Evolutionary conservation across 2,329 filamentous ascomycete genomes (phyloP), one percentile per base, ranked within the genome.

Genomic region (Akanthomyces uredinophilus): DNA sequence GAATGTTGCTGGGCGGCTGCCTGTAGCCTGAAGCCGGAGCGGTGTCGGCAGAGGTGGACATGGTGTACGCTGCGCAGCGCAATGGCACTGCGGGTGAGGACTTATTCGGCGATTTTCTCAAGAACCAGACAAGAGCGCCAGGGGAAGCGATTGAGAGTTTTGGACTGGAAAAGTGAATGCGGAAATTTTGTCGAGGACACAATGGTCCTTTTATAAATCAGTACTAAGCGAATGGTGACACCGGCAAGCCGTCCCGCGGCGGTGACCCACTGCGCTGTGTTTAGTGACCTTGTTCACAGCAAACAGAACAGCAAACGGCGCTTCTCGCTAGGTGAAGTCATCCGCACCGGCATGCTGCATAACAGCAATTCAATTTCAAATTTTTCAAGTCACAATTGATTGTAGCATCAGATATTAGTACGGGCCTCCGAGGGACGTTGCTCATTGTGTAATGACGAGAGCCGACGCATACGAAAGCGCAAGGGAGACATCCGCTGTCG

Each of bases 191-290:
- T 39, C 7, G 22, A 58, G 55, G 55, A 58, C 55, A 58, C 44
- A 50, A 58, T 14, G 55, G 55, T 58, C 18, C 55, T 58, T 50
- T 58, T 50, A 58, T 58, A 43, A 35, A 35, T n/a, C n/a, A n/a
- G n/a, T 29, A 39, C 27, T 29, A 29, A 29, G 27, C 53, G 50
- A 52, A 52, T 52, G 20, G 51, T 54, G 39, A 29, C 24, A 37
- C 44, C 55, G 55, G 55, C 18, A 50, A 20, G 22, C 20, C 2
- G 20, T 58, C 24, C 55, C 54, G 54, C 32, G 29, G 29, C 3
- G 44, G 20, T 6, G 53, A 47, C 44, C 55, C 55, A 50, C 55
- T 37, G 44, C 22, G 32, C 50, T 32, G 39, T 50, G 14, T 41
- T 20, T 50, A 35, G 32, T 35, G 7, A 35, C 2, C 32, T 16